These are phyloP conservation scores for Cucumis hystrix DNA, from an alignment of 306 rosid species.

Conservation along the genomic window DNA sequence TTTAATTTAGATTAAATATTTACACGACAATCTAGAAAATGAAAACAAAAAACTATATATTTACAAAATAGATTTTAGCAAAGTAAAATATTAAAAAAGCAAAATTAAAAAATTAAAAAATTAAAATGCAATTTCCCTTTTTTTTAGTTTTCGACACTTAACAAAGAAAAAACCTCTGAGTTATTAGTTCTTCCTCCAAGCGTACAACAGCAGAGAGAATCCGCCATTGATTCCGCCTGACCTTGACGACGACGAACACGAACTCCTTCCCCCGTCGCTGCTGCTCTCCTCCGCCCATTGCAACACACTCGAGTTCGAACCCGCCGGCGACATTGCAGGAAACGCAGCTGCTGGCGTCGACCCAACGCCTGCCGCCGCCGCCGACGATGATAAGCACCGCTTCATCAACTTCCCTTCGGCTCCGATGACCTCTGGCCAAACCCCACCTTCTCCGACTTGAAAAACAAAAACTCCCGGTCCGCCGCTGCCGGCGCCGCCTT, in stretches of 20 bases:
- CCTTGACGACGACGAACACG: constrained; percentile 58
- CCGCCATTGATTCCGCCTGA: constrained; percentile 52
- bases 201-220: constrained; percentile 60
- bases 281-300: constrained; percentile 89
- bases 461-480: constrained; percentile 64
- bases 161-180: neutral
- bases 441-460: constrained; percentile 58
- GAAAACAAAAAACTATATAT: neutral
- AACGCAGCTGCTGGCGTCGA: constrained; percentile 6
- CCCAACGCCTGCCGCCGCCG: neutral
- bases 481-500: neutral
- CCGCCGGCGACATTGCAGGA: constrained; percentile 14
- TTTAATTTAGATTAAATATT: neutral
- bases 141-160: neutral
- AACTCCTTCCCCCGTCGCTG: constrained; percentile 68
- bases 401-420: constrained; percentile 58
- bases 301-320: constrained; percentile 41
- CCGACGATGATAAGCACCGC: constrained; percentile 28
- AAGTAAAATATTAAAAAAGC: neutral
- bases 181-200: constrained; percentile 51
- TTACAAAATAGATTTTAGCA: neutral
- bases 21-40: neutral
- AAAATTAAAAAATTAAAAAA: neutral
- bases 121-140: neutral
- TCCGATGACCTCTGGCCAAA: constrained; percentile 73